Percentiles rank a stretch among this genome's conserved stretches.
These are phyloP conservation scores for Physcomitrium patens DNA, from an alignment of 225 moss, liverwort and hornwort species.

Conservation along the genomic window DNA sequence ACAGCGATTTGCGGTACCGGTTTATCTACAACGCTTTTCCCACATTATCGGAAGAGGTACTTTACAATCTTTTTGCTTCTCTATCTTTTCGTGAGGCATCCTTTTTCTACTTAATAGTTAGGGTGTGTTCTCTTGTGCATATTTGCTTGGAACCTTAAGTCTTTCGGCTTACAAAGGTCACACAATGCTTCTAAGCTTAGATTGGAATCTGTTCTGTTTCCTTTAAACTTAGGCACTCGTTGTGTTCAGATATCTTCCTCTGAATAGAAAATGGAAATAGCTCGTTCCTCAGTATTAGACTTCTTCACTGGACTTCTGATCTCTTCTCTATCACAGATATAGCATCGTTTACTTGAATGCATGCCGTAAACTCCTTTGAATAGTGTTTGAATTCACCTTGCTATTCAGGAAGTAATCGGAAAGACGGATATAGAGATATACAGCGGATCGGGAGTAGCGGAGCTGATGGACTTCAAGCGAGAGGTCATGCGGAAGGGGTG, in stretches of 20 bases:
- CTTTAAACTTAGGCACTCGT: no score
- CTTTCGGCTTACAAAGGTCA: no score
- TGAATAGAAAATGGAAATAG: no score
- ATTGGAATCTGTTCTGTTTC: no score
- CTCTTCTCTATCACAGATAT: neutral
- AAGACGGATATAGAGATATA: conserved; percentile 78
- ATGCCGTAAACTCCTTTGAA: neutral
- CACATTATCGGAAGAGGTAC: conserved; percentile 64
- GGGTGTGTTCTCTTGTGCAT: no score
- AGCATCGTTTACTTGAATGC: neutral
- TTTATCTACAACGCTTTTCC: conserved; percentile 80
- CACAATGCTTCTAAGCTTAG: no score
- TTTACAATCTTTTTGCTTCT: neutral
- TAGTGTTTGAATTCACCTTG: neutral
- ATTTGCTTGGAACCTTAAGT: no score
- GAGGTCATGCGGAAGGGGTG: conserved; percentile 70
- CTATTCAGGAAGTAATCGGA: conserved; percentile 68
- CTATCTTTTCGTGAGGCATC: neutral
- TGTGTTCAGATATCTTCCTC: no score
- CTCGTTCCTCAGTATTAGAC: no score
- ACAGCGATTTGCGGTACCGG: conserved; percentile 77
- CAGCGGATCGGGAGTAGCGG: conserved; percentile 60
- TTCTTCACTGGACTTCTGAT: no score
- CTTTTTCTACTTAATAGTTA: neutral
- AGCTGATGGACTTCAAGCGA: conserved; percentile 72